Conservation (phyloP, 2,329 filamentous ascomycete species). For the Colletotrichum ledebouriae region DNA sequence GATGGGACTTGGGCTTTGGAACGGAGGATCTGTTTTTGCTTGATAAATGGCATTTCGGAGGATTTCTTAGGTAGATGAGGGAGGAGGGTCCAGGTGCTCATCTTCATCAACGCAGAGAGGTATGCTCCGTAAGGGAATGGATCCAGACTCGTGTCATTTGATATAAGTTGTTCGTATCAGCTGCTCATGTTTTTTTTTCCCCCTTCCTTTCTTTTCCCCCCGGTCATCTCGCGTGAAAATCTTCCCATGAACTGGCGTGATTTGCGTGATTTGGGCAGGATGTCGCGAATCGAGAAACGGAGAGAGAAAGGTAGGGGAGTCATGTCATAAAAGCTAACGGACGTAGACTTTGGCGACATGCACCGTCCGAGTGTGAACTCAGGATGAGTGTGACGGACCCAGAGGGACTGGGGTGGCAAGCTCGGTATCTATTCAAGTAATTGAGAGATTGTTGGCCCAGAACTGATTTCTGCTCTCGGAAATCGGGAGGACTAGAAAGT, state of each 20-base stretch:
- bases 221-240: too few species aligned
- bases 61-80: slow-evolving; percentile 13
- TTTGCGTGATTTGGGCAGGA: too few species aligned
- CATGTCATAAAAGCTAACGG: slow-evolving; percentile 2
- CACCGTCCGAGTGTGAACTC: too few species aligned
- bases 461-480: not conserved
- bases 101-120: slow-evolving; percentile 9
- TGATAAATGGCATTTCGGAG: slow-evolving; percentile 3
- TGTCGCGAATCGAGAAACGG: not conserved
- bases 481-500: too few species aligned
- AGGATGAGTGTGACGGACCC: not conserved
- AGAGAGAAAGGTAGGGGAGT: not conserved
- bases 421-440: not conserved
- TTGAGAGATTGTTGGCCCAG: slow-evolving; percentile 2
- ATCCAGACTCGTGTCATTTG: not conserved
- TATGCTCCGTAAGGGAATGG: slow-evolving; percentile 9
- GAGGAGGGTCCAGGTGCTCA: slow-evolving; percentile 4
- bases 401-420: not conserved
- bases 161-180: not conserved
- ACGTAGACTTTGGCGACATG: not conserved
- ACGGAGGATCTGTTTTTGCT: not conserved
- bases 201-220: too few species aligned
- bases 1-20: not conserved
- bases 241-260: too few species aligned
- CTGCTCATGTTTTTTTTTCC: too few species aligned